phyloP scores from a whole-genome alignment of 1,284 basidiomycete genomes.

The Cryptococcus sp. region DNA sequence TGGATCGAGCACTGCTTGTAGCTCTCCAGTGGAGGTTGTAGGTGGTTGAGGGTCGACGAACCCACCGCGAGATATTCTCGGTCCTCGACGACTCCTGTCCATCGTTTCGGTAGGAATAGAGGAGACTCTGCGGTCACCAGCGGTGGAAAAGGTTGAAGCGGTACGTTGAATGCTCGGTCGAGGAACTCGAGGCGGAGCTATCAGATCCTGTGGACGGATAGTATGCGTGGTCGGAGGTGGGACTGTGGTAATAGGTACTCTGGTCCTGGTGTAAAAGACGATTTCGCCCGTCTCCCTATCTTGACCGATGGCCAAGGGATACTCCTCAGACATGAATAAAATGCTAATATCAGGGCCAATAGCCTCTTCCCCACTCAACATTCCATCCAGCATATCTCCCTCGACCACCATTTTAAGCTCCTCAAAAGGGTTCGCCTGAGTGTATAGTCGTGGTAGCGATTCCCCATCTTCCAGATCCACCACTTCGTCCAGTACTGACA shows the following conservation, averaged over 20 bases:
- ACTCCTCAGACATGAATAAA: conserved; percentile 19
- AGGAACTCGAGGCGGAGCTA: conserved; percentile 15
- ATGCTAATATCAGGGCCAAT: background rate
- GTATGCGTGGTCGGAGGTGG: background rate
- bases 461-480: conserved; percentile 61
- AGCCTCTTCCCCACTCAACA: background rate
- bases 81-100: conserved; percentile 28
- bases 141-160: conserved; percentile 16
- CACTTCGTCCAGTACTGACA: conserved; percentile 52
- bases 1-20: conserved; percentile 31
- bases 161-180: conserved; percentile 27
- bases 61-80: conserved; percentile 26
- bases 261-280: conserved; percentile 30
- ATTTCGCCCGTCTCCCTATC: conserved; percentile 24
- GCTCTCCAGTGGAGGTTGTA: conserved; percentile 14
- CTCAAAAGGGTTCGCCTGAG: conserved; percentile 67
- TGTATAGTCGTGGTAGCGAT: conserved; percentile 68
- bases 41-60: background rate
- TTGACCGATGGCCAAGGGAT: conserved; percentile 30
- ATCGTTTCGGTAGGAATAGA: conserved; percentile 21
- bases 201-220: conserved; percentile 10
- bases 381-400: conserved; percentile 10
- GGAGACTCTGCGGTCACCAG: conserved; percentile 16
- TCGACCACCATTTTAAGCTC: conserved; percentile 61
- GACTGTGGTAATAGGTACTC: background rate